Evolutionary conservation across 129 eudicot species (phyloP).

Genomic region (Glebionis coronaria): DNA sequence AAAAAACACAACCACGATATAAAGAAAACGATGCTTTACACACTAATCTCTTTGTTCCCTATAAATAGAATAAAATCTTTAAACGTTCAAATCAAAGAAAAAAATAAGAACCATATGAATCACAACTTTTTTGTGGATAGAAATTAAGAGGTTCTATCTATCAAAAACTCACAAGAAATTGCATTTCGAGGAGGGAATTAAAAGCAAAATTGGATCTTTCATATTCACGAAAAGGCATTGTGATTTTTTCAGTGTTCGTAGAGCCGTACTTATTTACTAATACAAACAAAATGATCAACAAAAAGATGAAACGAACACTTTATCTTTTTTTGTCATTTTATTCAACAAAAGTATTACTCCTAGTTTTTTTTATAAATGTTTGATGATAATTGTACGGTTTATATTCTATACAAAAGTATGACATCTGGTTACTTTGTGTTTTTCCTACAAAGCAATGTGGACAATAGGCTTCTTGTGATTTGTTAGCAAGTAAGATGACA

Average conservation of each 20-base stretch:
- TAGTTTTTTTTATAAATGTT: neutral
- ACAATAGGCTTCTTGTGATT: neutral
- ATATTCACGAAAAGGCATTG: constrained; percentile 30
- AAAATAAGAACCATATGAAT: neutral
- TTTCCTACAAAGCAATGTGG: constrained; percentile 2
- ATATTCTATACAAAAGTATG: neutral
- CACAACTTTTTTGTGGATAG: constrained; percentile 2
- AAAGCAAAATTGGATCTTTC: constrained; percentile 32
- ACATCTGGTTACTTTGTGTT: neutral
- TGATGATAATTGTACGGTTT: neutral
- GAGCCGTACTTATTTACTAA: constrained; percentile 24
- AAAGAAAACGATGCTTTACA: constrained; percentile 3
- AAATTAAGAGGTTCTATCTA: neutral
- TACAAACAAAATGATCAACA: constrained; percentile 24
- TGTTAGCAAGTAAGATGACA: no score
- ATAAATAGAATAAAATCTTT: neutral
- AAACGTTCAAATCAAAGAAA: neutral
- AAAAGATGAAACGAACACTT: constrained; percentile 6
- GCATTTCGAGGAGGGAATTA: constrained; percentile 7
- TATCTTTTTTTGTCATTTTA: constrained; percentile 9
- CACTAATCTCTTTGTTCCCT: neutral
- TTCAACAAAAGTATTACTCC: neutral
- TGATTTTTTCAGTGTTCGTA: constrained; percentile 12
- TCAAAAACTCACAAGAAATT: constrained; percentile 7
- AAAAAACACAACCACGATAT: neutral